These are phyloP conservation scores for Coemansia guatemalensis DNA, from an alignment of 192 early-diverging fungal genomes.

Conservation along the genomic window DNA sequence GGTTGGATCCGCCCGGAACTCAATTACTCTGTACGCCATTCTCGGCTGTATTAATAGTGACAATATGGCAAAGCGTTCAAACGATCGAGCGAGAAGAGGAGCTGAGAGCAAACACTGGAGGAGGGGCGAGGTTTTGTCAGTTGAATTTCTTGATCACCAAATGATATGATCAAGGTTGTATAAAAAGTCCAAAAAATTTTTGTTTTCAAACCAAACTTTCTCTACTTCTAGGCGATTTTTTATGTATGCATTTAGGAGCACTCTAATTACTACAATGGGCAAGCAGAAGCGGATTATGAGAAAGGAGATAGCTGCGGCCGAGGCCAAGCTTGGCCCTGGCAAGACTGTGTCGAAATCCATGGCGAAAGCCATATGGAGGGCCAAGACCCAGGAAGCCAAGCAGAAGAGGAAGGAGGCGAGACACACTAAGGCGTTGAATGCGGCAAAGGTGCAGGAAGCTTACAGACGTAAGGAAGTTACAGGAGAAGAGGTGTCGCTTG, in stretches of 20 bases:
- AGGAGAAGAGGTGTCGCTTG: not conserved
- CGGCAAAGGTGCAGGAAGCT: not conserved
- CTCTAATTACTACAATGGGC: constrained; percentile 3
- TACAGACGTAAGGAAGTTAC: no score
- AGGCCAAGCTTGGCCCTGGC: constrained; percentile 24
- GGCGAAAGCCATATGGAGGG: constrained; percentile 19
- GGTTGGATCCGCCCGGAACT: constrained; percentile 41
- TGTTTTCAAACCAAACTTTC: no score
- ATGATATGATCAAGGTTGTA: no score
- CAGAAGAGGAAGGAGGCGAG: constrained; percentile 14
- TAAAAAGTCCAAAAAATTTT: no score
- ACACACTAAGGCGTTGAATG: constrained; percentile 5
- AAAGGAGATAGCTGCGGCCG: constrained; percentile 28
- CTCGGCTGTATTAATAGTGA: not conserved
- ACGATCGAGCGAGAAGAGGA: not conserved
- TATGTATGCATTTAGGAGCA: no score
- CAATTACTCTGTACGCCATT: constrained; percentile 34
- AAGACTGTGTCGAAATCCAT: no score
- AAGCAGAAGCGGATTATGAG: constrained; percentile 19
- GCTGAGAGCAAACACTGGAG: no score
- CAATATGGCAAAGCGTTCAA: not conserved
- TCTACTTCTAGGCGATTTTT: no score
- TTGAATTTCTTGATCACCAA: no score
- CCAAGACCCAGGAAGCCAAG: constrained; percentile 16
- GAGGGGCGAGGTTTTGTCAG: no score